A percentile compares a stretch with the other conserved stretches of the same genome.
Evolutionary conservation across 2,329 filamentous ascomycete genomes (phyloP).

Genomic region (Zelopaecilomyces penicillatus): DNA sequence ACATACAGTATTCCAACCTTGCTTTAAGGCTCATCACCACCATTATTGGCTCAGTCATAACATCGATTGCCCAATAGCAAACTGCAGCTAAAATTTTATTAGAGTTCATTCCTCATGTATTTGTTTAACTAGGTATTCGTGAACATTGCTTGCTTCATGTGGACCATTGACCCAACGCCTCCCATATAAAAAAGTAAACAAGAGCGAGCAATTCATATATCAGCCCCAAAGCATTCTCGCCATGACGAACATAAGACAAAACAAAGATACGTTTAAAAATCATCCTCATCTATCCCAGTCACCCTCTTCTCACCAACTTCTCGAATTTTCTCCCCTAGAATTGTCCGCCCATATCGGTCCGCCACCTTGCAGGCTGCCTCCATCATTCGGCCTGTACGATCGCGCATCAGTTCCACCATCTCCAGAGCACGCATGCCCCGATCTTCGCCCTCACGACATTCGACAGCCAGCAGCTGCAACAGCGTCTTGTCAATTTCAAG

Average conservation of each 20-base stretch:
- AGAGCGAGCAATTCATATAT: too few species aligned
- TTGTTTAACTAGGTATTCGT: too few species aligned
- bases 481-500: slow-evolving; percentile 84
- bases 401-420: slow-evolving; percentile 76
- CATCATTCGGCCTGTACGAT: slow-evolving; percentile 79
- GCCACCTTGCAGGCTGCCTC: slow-evolving; percentile 88
- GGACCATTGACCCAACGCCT: background rate
- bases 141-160: too few species aligned
- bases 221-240: background rate
- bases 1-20: too few species aligned
- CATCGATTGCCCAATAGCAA: too few species aligned
- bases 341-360: slow-evolving; percentile 67
- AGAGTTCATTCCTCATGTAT: too few species aligned
- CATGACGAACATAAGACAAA: slow-evolving; percentile 4
- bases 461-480: slow-evolving; percentile 77
- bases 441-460: slow-evolving; percentile 90
- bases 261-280: slow-evolving; percentile 2
- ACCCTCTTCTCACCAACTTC: slow-evolving; percentile 68
- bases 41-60: too few species aligned
- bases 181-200: too few species aligned
- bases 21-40: too few species aligned
- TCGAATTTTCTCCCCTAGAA: slow-evolving; percentile 84
- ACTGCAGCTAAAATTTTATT: too few species aligned
- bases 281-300: slow-evolving; percentile 50
- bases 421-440: slow-evolving; percentile 91